These are phyloP conservation scores for Chalaropsis ovoidea DNA, from an alignment of 2,329 filamentous ascomycete genomes.

Conservation along the genomic window DNA sequence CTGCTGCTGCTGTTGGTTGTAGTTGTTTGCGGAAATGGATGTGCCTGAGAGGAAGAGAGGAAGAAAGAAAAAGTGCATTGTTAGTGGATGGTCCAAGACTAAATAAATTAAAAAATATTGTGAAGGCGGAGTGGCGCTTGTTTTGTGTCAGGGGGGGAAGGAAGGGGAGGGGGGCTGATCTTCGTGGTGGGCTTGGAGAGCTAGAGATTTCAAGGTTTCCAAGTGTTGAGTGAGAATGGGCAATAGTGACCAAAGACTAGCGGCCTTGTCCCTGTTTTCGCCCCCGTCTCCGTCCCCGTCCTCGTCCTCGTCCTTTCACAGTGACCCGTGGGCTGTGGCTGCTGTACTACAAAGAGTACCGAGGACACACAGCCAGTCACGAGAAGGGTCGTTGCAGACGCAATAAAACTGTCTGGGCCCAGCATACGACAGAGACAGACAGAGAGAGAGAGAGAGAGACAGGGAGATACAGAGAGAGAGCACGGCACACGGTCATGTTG, in stretches of 20 bases:
- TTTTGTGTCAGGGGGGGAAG: constrained; percentile 7
- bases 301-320: neutral
- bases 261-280: neutral
- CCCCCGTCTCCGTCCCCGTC: neutral
- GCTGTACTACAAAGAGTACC: neutral
- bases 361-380: neutral
- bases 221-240: neutral
- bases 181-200: neutral
- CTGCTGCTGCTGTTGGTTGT: constrained; percentile 27
- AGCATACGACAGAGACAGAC: neutral
- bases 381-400: neutral
- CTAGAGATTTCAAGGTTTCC: neutral
- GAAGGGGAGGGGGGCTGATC: neutral
- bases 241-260: neutral
- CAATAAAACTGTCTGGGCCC: neutral
- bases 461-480: neutral
- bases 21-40: constrained; percentile 23
- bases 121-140: neutral
- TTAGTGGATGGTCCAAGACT: constrained; percentile 2
- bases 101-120: neutral
- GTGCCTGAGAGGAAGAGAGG: constrained; percentile 13
- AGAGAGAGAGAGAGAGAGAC: neutral
- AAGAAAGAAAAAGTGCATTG: constrained; percentile 8
- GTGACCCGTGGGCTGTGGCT: neutral
- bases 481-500: neutral